Conservation (phyloP, 2,329 filamentous ascomycete genomes). For the Cadophora malorum region DNA sequence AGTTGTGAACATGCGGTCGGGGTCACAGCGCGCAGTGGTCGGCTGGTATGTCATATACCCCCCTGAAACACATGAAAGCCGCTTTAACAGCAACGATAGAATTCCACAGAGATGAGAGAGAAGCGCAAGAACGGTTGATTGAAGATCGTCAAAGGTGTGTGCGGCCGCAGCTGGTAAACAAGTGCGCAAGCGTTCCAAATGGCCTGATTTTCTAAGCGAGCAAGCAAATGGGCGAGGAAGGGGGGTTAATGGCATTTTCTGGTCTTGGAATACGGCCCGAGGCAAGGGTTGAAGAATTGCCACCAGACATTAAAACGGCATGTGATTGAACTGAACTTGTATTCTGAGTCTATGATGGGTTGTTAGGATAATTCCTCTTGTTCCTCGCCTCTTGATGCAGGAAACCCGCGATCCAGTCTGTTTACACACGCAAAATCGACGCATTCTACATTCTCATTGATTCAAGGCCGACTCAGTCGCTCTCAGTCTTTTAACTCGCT, state of each 20-base stretch:
- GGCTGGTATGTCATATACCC: neutral
- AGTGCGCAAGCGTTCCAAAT: neutral
- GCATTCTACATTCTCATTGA: neutral
- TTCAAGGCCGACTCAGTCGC: neutral
- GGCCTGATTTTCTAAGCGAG: slow-evolving; percentile 9
- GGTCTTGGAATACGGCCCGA: neutral
- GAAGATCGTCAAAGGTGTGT: neutral
- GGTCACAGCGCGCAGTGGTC: neutral
- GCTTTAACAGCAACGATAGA: neutral
- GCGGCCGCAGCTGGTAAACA: slow-evolving; percentile 2
- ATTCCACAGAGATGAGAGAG: neutral
- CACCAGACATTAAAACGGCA: neutral
- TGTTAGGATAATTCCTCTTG: neutral
- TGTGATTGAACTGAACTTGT: neutral
- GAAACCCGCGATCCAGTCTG: neutral
- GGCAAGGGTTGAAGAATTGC: neutral
- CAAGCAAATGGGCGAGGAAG: neutral
- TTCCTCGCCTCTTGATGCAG: neutral
- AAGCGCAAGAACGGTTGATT: neutral
- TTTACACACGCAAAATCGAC: neutral
- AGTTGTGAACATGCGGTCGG: neutral
- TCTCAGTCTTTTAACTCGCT: neutral
- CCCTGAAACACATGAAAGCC: neutral
- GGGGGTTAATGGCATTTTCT: neutral
- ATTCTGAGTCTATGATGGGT: neutral